These are phyloP conservation scores for Podospora appendiculata DNA, from an alignment of 495 filamentous ascomycete species.

Conservation along the genomic window DNA sequence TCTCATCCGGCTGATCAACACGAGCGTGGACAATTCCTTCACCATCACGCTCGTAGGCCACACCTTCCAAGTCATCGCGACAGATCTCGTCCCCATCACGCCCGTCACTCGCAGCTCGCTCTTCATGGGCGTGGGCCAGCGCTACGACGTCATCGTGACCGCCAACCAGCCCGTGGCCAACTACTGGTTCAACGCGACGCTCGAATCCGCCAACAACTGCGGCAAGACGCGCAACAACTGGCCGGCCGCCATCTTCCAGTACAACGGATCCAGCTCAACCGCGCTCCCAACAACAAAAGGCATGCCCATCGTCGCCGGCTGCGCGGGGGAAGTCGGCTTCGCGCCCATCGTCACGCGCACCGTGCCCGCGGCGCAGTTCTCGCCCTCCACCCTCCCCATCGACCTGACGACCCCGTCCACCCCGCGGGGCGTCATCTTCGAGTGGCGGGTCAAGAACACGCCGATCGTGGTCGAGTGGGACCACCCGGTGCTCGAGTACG, in stretches of 20 bases:
- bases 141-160: slow-evolving; percentile 61
- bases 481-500: slow-evolving; percentile 24
- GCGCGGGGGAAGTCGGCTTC: slow-evolving; percentile 17
- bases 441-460: slow-evolving; percentile 25
- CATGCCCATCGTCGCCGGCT: slow-evolving; percentile 9
- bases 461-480: slow-evolving; percentile 28
- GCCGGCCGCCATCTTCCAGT: slow-evolving; percentile 35
- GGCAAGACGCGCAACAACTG: slow-evolving; percentile 14
- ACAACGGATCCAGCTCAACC: slow-evolving; percentile 14
- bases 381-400: slow-evolving; percentile 8
- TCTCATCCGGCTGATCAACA: slow-evolving; percentile 51
- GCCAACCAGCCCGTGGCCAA: slow-evolving; percentile 44
- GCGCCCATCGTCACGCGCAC: slow-evolving; percentile 15
- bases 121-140: slow-evolving; percentile 56
- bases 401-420: slow-evolving; percentile 2
- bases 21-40: slow-evolving; percentile 41
- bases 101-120: slow-evolving; percentile 36
- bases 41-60: slow-evolving; percentile 47
- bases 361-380: slow-evolving; percentile 4
- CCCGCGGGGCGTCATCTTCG: slow-evolving; percentile 16
- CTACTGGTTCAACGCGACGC: slow-evolving; percentile 51
- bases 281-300: slow-evolving; percentile 17
- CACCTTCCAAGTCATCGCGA: slow-evolving; percentile 44
- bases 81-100: slow-evolving; percentile 43
- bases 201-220: slow-evolving; percentile 16